Evolutionary conservation across 345 rosid species (phyloP).

Genomic region (Citrus glauca): DNA sequence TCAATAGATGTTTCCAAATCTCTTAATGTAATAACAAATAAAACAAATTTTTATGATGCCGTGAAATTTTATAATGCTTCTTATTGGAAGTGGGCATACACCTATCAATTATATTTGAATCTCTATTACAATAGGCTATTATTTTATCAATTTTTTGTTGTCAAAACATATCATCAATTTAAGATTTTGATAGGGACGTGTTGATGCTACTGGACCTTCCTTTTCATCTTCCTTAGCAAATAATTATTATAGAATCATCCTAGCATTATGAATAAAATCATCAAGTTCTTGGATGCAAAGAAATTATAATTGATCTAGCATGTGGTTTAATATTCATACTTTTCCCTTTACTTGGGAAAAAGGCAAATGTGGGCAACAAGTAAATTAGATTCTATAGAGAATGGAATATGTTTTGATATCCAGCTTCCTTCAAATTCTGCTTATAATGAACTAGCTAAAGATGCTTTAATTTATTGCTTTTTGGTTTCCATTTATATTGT

Average conservation of each 20-base stretch:
- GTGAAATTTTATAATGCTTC: neutral
- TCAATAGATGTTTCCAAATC: neutral
- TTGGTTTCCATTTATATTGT: neutral
- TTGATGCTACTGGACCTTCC: slow-evolving; percentile 4
- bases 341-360: neutral
- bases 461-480: neutral
- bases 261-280: neutral
- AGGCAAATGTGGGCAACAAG: neutral
- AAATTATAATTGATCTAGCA: neutral
- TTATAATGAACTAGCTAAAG: neutral
- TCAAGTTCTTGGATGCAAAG: slow-evolving; percentile 14
- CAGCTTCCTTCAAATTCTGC: neutral
- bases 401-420: neutral
- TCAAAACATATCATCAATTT: slow-evolving; percentile 8
- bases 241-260: neutral
- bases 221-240: neutral
- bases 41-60: neutral
- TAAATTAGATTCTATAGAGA: neutral
- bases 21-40: neutral
- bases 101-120: neutral
- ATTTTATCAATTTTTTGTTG: neutral
- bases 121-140: slow-evolving; percentile 1
- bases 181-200: slow-evolving; percentile 5
- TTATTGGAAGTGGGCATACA: neutral
- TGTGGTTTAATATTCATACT: neutral